Evolutionary conservation across 768 basidiomycete species (phyloP).

Genomic region (Mycena rosella): DNA sequence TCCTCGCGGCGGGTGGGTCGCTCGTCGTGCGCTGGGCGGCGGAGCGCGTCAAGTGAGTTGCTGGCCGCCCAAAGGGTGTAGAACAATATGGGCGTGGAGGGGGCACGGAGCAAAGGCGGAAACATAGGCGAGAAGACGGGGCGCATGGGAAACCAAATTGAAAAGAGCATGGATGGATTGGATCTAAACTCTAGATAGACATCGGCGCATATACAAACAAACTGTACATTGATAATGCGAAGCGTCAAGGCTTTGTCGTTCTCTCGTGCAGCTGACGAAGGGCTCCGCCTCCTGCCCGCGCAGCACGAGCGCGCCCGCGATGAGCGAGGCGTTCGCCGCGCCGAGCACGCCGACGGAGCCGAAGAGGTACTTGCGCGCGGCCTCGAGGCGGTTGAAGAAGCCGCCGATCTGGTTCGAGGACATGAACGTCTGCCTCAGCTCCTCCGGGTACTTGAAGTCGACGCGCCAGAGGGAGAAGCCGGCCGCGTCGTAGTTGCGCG

Average conservation of each 20-base stretch:
- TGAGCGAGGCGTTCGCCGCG: slow-evolving; percentile 78
- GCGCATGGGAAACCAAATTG: too few species aligned
- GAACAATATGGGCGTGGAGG: too few species aligned
- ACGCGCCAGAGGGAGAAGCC: slow-evolving; percentile 96
- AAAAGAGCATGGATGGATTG: too few species aligned
- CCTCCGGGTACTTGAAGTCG: slow-evolving; percentile 97
- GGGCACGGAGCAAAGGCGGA: too few species aligned
- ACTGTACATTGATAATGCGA: slow-evolving; percentile 19
- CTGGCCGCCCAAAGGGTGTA: too few species aligned
- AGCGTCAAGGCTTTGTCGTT: too few species aligned
- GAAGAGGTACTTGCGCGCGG: slow-evolving; percentile 96
- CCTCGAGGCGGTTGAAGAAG: slow-evolving; percentile 99
- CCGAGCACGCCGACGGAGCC: slow-evolving; percentile 95
- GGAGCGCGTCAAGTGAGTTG: too few species aligned
- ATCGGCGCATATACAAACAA: slow-evolving; percentile 16
- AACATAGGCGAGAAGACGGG: too few species aligned
- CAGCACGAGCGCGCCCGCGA: too few species aligned
- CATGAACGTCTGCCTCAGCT: slow-evolving; percentile 95
- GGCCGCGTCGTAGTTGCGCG: slow-evolving; percentile 82
- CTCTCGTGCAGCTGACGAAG: slow-evolving; percentile 75
- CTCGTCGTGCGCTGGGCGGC: slow-evolving; percentile 68
- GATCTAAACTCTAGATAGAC: too few species aligned
- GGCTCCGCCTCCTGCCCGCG: too few species aligned
- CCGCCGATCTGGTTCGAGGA: slow-evolving; percentile 94
- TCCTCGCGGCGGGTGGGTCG: slow-evolving; percentile 67